Percentiles rank a stretch among this genome's conserved stretches.
These are phyloP conservation scores for Hypomontagnella monticulosa DNA, from an alignment of 495 filamentous ascomycete genomes.

Conservation along the genomic window DNA sequence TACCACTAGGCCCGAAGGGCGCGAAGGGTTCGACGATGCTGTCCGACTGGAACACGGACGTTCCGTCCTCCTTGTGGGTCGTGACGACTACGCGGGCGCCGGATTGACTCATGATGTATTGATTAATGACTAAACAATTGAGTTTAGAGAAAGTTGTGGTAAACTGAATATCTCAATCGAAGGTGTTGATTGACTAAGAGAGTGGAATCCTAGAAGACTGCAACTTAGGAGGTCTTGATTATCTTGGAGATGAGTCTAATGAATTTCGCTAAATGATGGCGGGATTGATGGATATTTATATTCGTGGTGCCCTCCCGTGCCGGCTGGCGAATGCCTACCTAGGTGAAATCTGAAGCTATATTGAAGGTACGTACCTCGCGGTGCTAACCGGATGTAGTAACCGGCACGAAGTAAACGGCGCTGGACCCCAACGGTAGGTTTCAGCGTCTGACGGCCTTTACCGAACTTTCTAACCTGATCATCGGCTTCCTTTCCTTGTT, in stretches of 20 bases:
- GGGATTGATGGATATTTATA: conserved; percentile 16
- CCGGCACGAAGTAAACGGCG: conserved; percentile 10
- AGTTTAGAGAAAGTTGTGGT: too few species aligned
- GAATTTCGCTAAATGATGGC: too few species aligned
- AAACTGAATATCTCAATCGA: too few species aligned
- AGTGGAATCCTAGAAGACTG: too few species aligned
- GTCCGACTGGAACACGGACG: conserved; percentile 49
- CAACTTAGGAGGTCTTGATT: too few species aligned
- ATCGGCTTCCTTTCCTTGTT: too few species aligned
- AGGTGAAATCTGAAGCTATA: conserved; percentile 19
- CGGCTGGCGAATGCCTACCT: not conserved
- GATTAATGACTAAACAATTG: not conserved
- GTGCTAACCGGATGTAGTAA: conserved; percentile 27
- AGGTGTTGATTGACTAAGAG: too few species aligned
- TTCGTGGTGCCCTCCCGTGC: not conserved
- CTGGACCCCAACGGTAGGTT: too few species aligned
- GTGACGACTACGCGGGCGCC: conserved; percentile 48
- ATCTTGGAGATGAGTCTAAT: too few species aligned
- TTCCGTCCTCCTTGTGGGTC: conserved; percentile 44
- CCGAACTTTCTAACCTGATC: too few species aligned
- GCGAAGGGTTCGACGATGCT: conserved; percentile 36
- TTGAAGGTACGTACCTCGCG: conserved; percentile 24
- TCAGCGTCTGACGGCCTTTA: too few species aligned
- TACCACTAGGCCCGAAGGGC: conserved; percentile 43
- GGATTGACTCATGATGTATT: conserved; percentile 12